phyloP scores from a whole-genome alignment of 2,329 filamentous ascomycete species.

The Trichoderma atrobrunneum region DNA sequence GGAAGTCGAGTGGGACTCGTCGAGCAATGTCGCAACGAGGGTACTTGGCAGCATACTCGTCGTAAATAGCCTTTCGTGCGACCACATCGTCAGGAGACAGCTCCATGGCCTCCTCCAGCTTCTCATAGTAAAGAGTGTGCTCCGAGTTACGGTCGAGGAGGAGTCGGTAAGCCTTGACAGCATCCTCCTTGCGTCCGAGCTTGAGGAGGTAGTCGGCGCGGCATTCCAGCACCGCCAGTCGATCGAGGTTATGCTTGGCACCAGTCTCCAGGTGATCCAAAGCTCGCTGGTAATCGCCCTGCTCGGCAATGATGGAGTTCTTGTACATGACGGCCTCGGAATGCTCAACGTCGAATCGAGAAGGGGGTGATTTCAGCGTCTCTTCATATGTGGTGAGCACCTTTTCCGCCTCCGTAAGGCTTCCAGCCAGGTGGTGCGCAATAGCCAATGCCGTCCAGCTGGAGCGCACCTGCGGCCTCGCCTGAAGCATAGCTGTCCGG shows the following conservation, averaged over 20 bases:
- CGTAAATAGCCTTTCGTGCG: constrained; percentile 67
- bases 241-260: constrained; percentile 76
- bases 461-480: constrained; percentile 75
- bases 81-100: constrained; percentile 57
- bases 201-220: constrained; percentile 80
- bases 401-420: constrained; percentile 82
- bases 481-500: constrained; percentile 81
- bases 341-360: constrained; percentile 81
- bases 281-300: constrained; percentile 77
- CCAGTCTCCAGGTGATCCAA: constrained; percentile 80
- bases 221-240: constrained; percentile 79
- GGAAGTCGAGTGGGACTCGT: constrained; percentile 84
- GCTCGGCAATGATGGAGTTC: constrained; percentile 89
- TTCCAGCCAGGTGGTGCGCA: constrained; percentile 85
- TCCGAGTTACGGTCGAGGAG: constrained; percentile 87
- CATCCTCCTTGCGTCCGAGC: constrained; percentile 74
- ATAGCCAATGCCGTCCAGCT: constrained; percentile 98
- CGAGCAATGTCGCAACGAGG: constrained; percentile 81
- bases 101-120: constrained; percentile 66
- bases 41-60: constrained; percentile 75
- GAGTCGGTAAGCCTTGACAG: constrained; percentile 74
- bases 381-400: constrained; percentile 90
- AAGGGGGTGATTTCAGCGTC: constrained; percentile 77
- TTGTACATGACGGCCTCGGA: constrained; percentile 95
- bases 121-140: constrained; percentile 80